phyloP scores from a whole-genome alignment of 768 basidiomycete species.

The Phanerochaete carnosa region DNA sequence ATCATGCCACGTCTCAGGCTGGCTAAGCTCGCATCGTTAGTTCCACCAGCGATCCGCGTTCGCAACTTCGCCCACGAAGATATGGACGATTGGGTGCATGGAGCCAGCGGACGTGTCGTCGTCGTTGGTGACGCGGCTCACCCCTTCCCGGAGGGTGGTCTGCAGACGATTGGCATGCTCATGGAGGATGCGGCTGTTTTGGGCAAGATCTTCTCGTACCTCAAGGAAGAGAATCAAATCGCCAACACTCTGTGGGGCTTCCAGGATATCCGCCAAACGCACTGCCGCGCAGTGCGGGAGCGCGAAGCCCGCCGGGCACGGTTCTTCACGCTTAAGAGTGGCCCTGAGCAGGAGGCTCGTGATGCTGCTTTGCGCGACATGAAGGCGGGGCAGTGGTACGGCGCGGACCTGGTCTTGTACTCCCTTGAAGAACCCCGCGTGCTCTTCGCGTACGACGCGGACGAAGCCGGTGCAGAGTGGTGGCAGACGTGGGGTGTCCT shows the following conservation, averaged over 20 bases:
- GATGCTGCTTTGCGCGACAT: conserved; percentile 23
- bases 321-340: conserved; percentile 15
- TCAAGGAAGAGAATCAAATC: conserved; percentile 28
- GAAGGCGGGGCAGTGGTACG: conserved; percentile 18
- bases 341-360: conserved; percentile 19
- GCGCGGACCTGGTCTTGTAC: conserved; percentile 20
- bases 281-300: conserved; percentile 9
- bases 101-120: conserved; percentile 25
- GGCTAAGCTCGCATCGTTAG: conserved; percentile 9
- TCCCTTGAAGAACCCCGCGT: conserved; percentile 29
- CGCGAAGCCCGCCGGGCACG: conserved; percentile 4
- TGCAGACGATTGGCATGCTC: conserved; percentile 33
- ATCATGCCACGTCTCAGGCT: not conserved
- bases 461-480: conserved; percentile 36
- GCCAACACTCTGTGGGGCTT: conserved; percentile 30
- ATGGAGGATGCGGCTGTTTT: conserved; percentile 39
- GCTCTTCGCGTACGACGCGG: conserved; percentile 32
- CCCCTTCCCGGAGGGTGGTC: conserved; percentile 32
- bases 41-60: conserved; percentile 17
- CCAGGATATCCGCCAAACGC: conserved; percentile 31
- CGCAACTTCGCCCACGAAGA: conserved; percentile 18
- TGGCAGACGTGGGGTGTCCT: conserved; percentile 34
- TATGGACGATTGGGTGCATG: conserved; percentile 31
- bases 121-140: conserved; percentile 36
- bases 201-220: conserved; percentile 36